Evolutionary conservation across 2,329 filamentous ascomycete genomes (phyloP), one percentile per base, ranked within the genome.

Genomic region (Rugonectria rugulosa): DNA sequence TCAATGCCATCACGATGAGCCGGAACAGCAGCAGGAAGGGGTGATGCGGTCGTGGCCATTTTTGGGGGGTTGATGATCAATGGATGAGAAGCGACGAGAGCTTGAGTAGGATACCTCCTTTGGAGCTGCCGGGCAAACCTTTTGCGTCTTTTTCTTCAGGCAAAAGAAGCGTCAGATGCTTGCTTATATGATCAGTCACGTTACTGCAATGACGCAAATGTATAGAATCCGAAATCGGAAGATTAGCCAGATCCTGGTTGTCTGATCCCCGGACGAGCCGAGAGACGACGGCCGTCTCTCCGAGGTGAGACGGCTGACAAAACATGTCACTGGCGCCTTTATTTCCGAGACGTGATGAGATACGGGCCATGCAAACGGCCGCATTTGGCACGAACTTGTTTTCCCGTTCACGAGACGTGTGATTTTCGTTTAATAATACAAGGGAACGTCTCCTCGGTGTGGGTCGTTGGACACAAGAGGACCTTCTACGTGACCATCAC

Each of bases 241-340:
- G 38, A 50, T 42, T 6, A 36, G 38, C 27, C 15, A 15, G 6
- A 42, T n/a, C 38, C 41, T 51, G 29, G 32, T 23, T 38, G 23
- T 43, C n/a, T 21, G 47, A 51, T 41, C 21, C 38, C 47, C 47
- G 47, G 47, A 17, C 29, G 47, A 44, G 47, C 47, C 47, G 47
- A 43, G 40, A 23, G 32, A 17, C 11, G n/a, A 24, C 17, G 11
- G 11, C 4, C 10, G 36, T 38, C 21, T 11, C 20, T 38, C 36
- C 29, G 36, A 19, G 15, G 21, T 26, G 47, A 21, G 29, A n/a
- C 20, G 43, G 47, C 47, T 51, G 47, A 51, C 47, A 38, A 51
- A 51, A 44, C 38, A 34, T 17, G 15, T 10, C 10, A 9, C 29
- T 27, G 37, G 14, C 12, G 29, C 29, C 21, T 20, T 37, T 51